A percentile compares a stretch with the other conserved stretches of the same genome.
phyloP scores from a whole-genome alignment of 73 alveolate species.

The Uronychia setigera region DNA sequence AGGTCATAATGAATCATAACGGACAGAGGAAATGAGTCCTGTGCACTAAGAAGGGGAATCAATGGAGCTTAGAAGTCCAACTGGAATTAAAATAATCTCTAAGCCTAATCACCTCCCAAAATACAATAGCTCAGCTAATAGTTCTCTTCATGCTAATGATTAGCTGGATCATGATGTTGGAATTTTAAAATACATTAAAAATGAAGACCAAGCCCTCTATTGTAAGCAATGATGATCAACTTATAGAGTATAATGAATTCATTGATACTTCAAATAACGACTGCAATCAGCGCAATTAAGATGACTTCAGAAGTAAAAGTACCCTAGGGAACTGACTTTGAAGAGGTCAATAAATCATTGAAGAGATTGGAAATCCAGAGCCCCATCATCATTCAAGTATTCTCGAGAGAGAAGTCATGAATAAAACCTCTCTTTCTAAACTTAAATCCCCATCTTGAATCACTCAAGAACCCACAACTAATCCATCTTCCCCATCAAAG shows the following conservation, averaged over 20 bases:
- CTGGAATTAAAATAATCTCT: neutral
- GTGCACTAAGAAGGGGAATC: neutral
- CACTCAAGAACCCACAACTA: neutral
- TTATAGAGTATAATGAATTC: neutral
- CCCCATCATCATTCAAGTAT: neutral
- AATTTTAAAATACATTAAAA: too few relatives aligned
- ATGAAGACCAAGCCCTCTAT: too few relatives aligned
- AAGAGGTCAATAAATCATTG: neutral
- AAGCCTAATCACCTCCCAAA: neutral
- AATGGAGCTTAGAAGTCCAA: neutral
- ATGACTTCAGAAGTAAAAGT: neutral
- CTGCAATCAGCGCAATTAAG: neutral
- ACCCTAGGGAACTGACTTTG: neutral
- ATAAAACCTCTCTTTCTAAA: neutral
- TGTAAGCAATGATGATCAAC: too few relatives aligned
- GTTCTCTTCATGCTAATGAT: too few relatives aligned
- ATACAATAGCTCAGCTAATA: neutral
- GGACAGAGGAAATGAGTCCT: neutral
- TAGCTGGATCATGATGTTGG: too few relatives aligned
- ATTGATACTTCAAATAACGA: neutral
- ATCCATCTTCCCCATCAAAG: neutral
- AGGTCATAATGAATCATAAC: neutral
- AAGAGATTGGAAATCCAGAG: neutral
- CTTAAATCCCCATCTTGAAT: too few relatives aligned
- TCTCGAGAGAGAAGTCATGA: neutral